Evolutionary conservation across 345 rosid genomes (phyloP), one percentile per base, ranked within the genome.

Genomic region (Lepidium sativum): DNA sequence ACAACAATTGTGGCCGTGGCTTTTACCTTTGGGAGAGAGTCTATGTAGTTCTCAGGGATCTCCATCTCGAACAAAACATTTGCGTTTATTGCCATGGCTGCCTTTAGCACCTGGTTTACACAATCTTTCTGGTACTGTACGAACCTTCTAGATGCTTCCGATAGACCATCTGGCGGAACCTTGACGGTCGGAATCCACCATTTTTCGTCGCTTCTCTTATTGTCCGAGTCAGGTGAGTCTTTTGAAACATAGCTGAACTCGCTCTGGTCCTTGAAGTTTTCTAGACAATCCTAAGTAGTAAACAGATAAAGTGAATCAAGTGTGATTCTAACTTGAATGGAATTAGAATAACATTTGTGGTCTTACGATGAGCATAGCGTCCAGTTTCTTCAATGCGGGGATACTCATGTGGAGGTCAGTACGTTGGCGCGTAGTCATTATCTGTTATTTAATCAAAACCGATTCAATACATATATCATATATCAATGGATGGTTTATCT

Each of bases 111-210:
- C 56, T 86, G 97, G 73, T 82, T 81, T 20, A 82, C 96, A 53
- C 86, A 82, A 29, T 91, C 97, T 63, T 81, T 88, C 50, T 86
- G 96, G 75, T 55, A 77, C 79, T 84, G 90, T 80, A 92, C 65
- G 74, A 87, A 87, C 55, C 87, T 89, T 55, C 83, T 82, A 0
- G 90, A 42, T 16, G 40, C 60, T 3, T 92, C 95, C 6, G 98
- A 83, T 61, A 89, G 72, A 66, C 98, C 97, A 48, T 84, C 77
- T 10, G 80, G 62, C 3, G 97, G 96, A 51, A 92, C 87, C 73
- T 82, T 87, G 7, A 72, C 80, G 0, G 83, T 87, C 64, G 98
- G 97, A 64, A 92, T 74, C 97, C 98, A 89, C 98, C 98, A 89
- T 73, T 89, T 92, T 6, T 87, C 89, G 63, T 89, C 95, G 45